Percentiles rank a stretch among this genome's conserved stretches.
phyloP scores from a whole-genome alignment of 208 protist species.

The Angomonas deanei region DNA sequence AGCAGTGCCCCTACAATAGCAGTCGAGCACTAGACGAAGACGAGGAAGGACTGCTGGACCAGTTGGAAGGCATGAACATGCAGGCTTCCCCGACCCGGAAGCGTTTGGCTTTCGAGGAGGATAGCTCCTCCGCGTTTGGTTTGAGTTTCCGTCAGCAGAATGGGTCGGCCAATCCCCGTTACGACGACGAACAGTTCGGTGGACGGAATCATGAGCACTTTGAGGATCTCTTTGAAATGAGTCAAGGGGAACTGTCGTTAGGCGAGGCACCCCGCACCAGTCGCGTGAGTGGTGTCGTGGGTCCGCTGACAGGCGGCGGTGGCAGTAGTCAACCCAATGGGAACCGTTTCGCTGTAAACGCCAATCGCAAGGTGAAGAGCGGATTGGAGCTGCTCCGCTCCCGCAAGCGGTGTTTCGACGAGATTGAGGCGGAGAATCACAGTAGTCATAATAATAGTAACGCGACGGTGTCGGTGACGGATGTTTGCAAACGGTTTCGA shows the following conservation, averaged over 20 bases:
- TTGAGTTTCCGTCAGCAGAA: too few species aligned
- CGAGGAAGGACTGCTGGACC: constrained; percentile 11
- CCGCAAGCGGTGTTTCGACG: constrained; percentile 65
- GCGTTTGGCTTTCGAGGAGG: constrained; percentile 48
- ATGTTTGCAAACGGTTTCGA: background rate
- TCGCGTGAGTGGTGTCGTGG: background rate
- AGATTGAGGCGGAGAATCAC: constrained; percentile 41
- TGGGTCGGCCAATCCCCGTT: background rate
- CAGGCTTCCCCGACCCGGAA: constrained; percentile 66
- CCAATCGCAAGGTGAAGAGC: background rate
- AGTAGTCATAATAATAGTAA: too few species aligned
- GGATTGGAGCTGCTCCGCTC: constrained; percentile 43
- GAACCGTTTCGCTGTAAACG: background rate
- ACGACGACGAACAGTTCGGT: background rate
- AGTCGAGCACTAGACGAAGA: background rate
- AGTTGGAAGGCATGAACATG: constrained; percentile 20
- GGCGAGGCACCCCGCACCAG: background rate
- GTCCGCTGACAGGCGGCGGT: background rate
- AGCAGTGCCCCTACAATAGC: background rate
- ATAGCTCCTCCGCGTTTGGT: constrained; percentile 4
- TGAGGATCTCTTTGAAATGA: background rate
- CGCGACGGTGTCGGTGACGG: background rate
- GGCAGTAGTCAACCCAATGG: background rate
- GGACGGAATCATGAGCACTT: background rate
- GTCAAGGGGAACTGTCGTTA: background rate